Evolutionary conservation across 441 rosid genomes (phyloP).

Genomic region (Gossypium davidsonii): DNA sequence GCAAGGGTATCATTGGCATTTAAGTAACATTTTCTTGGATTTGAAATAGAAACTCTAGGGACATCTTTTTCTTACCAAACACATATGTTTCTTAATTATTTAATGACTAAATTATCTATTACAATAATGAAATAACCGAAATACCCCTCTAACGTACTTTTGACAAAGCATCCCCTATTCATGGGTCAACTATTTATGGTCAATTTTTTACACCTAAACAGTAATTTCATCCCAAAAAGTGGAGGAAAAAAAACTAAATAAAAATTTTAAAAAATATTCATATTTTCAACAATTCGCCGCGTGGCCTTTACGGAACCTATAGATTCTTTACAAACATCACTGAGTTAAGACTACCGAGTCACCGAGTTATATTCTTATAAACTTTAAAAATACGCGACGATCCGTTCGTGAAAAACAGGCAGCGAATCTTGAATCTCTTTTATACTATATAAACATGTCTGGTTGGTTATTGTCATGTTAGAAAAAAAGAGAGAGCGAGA

Average conservation of each 20-base stretch:
- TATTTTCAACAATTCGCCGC: slow-evolving; percentile 41
- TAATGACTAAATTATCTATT: background rate
- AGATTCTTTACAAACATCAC: slow-evolving; percentile 15
- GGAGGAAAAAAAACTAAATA: background rate
- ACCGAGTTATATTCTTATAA: slow-evolving; percentile 8
- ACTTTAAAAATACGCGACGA: slow-evolving; percentile 35
- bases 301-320: slow-evolving; percentile 28
- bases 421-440: slow-evolving; percentile 39
- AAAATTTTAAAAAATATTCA: too few species aligned
- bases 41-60: background rate
- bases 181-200: too few species aligned
- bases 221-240: too few species aligned
- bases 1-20: background rate
- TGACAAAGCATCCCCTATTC: too few species aligned
- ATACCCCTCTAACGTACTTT: too few species aligned
- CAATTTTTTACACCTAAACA: too few species aligned
- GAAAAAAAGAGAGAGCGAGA: background rate
- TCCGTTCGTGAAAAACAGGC: slow-evolving; percentile 21
- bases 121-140: too few species aligned
- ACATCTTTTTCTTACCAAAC: background rate
- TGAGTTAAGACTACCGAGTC: slow-evolving; percentile 25
- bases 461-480: slow-evolving; percentile 17
- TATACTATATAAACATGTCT: slow-evolving; percentile 11
- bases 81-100: background rate
- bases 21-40: background rate